Base-by-base conservation (phyloP, 495 filamentous ascomycete genomes). In the Cercophora sp. region DNA sequence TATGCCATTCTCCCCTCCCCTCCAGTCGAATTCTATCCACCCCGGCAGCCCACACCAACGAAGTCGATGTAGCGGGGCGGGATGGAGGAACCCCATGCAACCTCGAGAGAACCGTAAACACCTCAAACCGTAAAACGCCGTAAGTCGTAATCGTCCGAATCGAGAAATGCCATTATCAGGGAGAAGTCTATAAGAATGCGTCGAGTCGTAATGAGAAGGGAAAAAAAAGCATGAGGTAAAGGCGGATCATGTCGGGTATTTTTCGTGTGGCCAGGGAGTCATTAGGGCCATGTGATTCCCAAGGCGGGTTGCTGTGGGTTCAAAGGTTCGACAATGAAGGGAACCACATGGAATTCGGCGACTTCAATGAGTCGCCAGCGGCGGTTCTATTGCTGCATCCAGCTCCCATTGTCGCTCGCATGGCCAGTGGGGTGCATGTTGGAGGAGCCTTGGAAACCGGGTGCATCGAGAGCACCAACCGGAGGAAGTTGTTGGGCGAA, bases 321-420 rank as follows among this genome's bases (percentile, higher is more conserved):
- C n/a, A 16, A n/a, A 26, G 42, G 8, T n/a, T 37, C 19, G 5
- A 32, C 32, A 13, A 39, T 31, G 31, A 31, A 37, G 16, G 31
- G n/a, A 8, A 40, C 8, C 24, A 54, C 18, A n/a, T 44, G 16
- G 23, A 10, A 4, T 4, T 36, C 40, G 2, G 20, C 18, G 8
- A 26, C 18, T 8, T 19, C 8, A 18, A 29, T 25, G 16, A 25
- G 20, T 37, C 24, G 42, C 42, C 32, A 54, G 32, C 24, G 37
- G 51, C 34, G 42, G 42, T 23, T 39, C 58, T 60, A 60, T 39
- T 46, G 50, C n/a, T n/a, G n/a, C 53, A 51, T 31, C 58, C 50
- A 52, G 43, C 53, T 48, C 5, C 48, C 34, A 41, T 35, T 15
- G 26, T 29, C 8, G 40, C 16, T 37, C 19, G 32, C 11, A 19